Evolutionary conservation across 192 early-diverging fungal species (phyloP).

Genomic region (Backusella circina): DNA sequence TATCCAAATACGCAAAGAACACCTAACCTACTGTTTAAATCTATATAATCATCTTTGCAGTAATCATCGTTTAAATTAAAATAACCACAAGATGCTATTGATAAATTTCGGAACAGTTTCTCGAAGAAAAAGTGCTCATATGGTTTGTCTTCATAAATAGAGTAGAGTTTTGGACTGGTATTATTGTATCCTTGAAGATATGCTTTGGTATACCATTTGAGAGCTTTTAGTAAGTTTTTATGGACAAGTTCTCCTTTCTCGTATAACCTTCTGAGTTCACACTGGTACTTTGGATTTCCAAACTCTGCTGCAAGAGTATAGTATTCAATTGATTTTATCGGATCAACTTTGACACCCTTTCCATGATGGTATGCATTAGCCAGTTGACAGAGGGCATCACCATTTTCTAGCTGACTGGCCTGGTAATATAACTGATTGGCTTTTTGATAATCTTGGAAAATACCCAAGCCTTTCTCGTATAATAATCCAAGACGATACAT

Average conservation of each 20-base stretch:
- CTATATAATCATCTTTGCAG: too few species aligned
- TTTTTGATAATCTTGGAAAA: not conserved
- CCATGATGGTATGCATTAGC: not conserved
- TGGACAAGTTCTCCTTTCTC: not conserved
- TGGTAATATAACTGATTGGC: not conserved
- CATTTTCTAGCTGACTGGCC: not conserved
- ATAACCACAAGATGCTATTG: not conserved
- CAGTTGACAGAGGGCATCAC: not conserved
- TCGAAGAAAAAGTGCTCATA: not conserved
- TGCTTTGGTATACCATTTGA: not conserved
- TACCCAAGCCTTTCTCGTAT: not conserved
- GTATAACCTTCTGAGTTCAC: not conserved
- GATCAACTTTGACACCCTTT: not conserved
- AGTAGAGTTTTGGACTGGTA: not conserved
- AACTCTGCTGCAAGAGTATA: not conserved
- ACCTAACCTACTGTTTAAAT: too few species aligned
- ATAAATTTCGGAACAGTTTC: not conserved
- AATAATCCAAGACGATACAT: not conserved
- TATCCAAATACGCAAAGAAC: too few species aligned
- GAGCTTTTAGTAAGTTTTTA: not conserved
- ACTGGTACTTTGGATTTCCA: not conserved
- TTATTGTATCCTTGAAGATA: not conserved
- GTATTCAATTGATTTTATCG: not conserved
- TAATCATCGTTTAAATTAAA: too few species aligned
- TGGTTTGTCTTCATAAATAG: not conserved